Base-by-base conservation (phyloP, 2,329 filamentous ascomycete species). In the Fusarium siculi region DNA sequence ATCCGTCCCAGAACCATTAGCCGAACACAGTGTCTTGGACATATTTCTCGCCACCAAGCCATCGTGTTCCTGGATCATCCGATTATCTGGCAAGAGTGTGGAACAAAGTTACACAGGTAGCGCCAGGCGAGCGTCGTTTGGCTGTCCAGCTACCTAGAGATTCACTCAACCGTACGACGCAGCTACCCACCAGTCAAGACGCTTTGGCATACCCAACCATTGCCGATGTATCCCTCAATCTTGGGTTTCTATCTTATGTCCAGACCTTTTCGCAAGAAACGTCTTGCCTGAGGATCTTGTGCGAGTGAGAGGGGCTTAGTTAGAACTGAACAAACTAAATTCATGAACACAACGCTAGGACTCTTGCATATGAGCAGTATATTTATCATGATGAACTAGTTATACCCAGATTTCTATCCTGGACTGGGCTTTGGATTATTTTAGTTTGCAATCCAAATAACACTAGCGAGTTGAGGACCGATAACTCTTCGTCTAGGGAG, bases 1-100 rank as follows among this genome's bases (percentile, higher is more conserved):
- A 53, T 39, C 44, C 37, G 23, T 66, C 60, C 66, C 49, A 60
- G n/a, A 58, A 40, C 43, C 56, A 62, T 52, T 52, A 54, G 59
- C 54, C 58, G 55, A 66, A 49, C 63, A 52, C 55, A 49, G 53
- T 68, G 50, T 72, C 57, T 74, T 60, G 61, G n/a, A 54, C 15
- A 23, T 49, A 46, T 54, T 19, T 39, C 21, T 68, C 40, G n/a
- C 34, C 34, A 56, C 46, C 14, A 34, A 55, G 39, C 32, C 39
- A 39, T 64, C 34, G 39, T 57, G 43, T 52, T 25, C 40, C 58
- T 46, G 40, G 23, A 55, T 49, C 60, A 50, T 60, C 63, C 52
- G 39, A 66, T 61, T 30, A 64, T 59, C 55, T 66, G 70, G 66
- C 60, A 67, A 65, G 37, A 58, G 60, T 76, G 71, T 66, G 59